Evolutionary conservation across 1,139 yeast genomes (phyloP).

Genomic region (Diutina rugosa): DNA sequence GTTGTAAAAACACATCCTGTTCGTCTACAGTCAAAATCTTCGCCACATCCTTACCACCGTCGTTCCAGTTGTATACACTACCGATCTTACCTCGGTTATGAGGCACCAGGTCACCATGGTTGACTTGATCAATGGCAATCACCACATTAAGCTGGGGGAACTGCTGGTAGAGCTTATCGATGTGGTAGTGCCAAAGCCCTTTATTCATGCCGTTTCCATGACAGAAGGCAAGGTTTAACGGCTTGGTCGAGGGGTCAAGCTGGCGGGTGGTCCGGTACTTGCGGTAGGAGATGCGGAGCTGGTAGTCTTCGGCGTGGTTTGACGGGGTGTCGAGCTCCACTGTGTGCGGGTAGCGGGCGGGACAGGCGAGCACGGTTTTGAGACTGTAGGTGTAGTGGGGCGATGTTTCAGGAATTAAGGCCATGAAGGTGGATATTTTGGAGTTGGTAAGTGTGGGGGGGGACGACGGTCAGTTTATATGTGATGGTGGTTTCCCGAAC

Average conservation of each 20-base stretch:
- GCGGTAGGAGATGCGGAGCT: background rate
- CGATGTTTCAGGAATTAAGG: background rate
- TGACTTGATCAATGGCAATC: conserved; percentile 41
- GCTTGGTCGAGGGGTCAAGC: background rate
- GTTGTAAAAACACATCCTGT: background rate
- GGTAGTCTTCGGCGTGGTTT: background rate
- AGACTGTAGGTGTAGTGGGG: background rate
- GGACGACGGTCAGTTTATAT: background rate
- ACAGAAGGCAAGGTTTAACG: conserved; percentile 41
- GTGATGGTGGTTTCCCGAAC: background rate
- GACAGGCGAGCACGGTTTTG: background rate
- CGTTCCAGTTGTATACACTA: conserved; percentile 45
- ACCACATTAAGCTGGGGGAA: conserved; percentile 12
- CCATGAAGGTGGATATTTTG: background rate
- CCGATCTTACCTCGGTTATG: conserved; percentile 44
- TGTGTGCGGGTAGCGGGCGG: background rate
- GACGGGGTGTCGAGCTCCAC: background rate
- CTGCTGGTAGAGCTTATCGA: conserved; percentile 22
- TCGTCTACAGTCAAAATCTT: conserved; percentile 5
- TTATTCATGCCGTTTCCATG: conserved; percentile 69
- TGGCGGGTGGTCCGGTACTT: background rate
- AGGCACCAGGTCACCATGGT: conserved; percentile 57
- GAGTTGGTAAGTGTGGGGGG: background rate
- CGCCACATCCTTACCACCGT: conserved; percentile 48
- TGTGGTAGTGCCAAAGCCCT: conserved; percentile 48